phyloP scores from a whole-genome alignment of 345 rosid genomes.

The Eucalyptus cloeziana region DNA sequence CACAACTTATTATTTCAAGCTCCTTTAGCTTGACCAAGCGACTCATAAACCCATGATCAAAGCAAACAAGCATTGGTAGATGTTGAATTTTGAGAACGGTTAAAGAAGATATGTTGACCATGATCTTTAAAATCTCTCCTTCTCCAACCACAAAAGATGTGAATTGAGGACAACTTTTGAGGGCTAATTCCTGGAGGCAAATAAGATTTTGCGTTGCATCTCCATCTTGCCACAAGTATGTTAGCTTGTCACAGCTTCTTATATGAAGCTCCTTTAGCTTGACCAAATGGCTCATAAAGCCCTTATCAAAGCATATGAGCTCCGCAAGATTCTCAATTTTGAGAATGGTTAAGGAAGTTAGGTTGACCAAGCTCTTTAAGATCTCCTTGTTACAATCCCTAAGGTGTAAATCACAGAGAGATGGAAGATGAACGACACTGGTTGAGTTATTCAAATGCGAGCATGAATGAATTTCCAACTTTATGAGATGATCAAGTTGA shows the following conservation, averaged over 20 bases:
- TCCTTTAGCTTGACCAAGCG: background rate
- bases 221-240: too few relatives aligned
- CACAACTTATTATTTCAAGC: background rate
- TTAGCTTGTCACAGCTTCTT: too few relatives aligned
- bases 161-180: too few relatives aligned
- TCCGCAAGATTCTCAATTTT: background rate
- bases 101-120: background rate
- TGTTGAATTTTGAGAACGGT: background rate
- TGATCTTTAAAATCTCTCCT: background rate
- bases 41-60: background rate
- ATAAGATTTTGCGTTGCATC: too few relatives aligned
- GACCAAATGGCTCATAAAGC: too few relatives aligned
- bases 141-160: background rate
- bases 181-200: too few relatives aligned
- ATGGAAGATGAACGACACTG: rapidly evolving
- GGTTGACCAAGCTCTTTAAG: background rate
- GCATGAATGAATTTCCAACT: background rate
- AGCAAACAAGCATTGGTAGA: background rate
- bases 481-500: background rate
- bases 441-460: background rate
- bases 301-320: background rate
- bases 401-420: background rate
- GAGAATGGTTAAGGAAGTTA: background rate
- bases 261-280: too few relatives aligned
- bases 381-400: background rate